Base-by-base conservation (phyloP, 73 alveolate genomes). In the Symbiodinium pilosum region DNA sequence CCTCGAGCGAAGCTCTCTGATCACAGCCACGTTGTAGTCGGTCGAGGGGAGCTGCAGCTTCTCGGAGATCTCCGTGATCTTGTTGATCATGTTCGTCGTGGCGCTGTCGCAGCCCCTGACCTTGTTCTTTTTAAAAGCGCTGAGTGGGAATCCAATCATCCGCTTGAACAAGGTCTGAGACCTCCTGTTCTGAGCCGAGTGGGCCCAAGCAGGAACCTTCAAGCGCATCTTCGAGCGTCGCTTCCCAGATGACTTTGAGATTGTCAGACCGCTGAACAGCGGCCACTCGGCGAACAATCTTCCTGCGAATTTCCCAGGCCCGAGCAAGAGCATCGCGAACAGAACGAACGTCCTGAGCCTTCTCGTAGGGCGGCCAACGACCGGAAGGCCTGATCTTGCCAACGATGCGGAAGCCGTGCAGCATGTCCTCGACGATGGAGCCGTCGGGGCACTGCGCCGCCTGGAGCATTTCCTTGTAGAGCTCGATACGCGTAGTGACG, bases 21-120 rank as follows among this genome's bases (percentile, higher is more conserved):
- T 41, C 3, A 47, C 71, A 2, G 81, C 93, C 1, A 84, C 75
- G 77, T 47, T 43, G 38, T 8, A 2, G 21, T 83, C 91, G 3
- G 68, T 83, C 3, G 56, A 41, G 68, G 91, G 91, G 18, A 83
- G 44, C 4, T 43, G 81, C 93, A 84, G 42, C 77, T 84, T 84
- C 43, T 84, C 75, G 42, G 43, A 30, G 93, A 84, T 51, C 77
- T 9, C 93, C 30, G 93, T 43, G 47, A 40, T 32, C 69, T 85
- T 32, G 26, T 85, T 85, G 81, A 85, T 85, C 93, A 40, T 1
- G 73, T 42, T 44, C 20, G 42, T 9, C 39, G 69, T 84, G 69
- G 92, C 92, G 16, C 71, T 42, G 28, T 84, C 92, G 34, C 64
- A 40, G 14, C 92, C 69, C 40, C 73, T 0, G 38, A 40, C 92